Evolutionary conservation across 2,329 filamentous ascomycete genomes (phyloP).

Genomic region (Aspergillus sp.): DNA sequence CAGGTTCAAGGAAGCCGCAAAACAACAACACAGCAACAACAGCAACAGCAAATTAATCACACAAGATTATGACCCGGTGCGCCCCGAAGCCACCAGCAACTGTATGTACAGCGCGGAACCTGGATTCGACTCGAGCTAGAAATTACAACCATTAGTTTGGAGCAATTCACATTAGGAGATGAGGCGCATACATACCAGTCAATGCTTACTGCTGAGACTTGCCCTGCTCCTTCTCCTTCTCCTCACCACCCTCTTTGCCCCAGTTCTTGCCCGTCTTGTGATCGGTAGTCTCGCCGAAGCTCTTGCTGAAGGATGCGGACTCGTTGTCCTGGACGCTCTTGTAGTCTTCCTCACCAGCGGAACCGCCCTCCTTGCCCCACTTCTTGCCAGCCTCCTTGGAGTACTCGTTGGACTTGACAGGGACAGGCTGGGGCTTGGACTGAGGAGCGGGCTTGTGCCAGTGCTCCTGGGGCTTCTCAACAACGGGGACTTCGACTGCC

Average conservation of each 20-base stretch:
- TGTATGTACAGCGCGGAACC: neutral
- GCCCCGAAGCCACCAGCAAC: neutral
- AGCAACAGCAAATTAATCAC: neutral
- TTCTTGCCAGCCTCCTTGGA: neutral
- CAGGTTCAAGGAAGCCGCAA: conserved; percentile 3
- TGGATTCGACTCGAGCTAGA: neutral
- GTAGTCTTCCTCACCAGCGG: neutral
- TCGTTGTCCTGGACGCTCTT: neutral
- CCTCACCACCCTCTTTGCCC: neutral
- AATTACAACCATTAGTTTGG: too few species aligned
- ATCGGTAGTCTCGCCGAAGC: neutral
- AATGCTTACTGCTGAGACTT: neutral
- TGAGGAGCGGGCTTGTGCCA: neutral
- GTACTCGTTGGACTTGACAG: neutral
- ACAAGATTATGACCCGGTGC: neutral
- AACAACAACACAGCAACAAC: neutral
- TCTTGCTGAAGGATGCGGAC: neutral
- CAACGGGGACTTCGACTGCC: too few species aligned
- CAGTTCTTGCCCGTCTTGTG: neutral
- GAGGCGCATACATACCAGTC: neutral
- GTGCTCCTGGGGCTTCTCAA: neutral
- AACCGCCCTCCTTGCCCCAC: neutral
- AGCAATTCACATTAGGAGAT: too few species aligned
- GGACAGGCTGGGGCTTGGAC: neutral
- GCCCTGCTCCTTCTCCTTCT: neutral